phyloP scores from a whole-genome alignment of 78 protist genomes.

The Isochrysis galbana region DNA sequence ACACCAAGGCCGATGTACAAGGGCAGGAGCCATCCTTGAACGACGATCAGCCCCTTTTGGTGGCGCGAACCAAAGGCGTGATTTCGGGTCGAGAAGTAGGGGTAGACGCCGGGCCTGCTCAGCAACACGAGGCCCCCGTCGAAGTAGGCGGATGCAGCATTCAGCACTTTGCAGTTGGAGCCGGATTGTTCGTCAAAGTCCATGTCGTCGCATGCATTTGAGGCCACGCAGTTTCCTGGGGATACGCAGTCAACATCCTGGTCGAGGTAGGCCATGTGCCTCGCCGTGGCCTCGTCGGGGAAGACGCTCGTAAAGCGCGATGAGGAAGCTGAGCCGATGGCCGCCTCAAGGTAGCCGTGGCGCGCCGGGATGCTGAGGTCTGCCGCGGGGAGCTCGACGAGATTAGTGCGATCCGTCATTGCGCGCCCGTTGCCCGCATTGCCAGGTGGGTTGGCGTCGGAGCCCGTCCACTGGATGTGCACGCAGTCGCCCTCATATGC shows the following conservation, averaged over 20 bases:
- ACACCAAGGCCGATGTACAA: neutral
- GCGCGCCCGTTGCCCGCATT: slow-evolving; percentile 51
- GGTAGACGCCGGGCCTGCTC: slow-evolving; percentile 57
- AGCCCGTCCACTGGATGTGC: slow-evolving; percentile 87
- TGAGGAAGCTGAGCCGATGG: neutral
- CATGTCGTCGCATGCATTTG: neutral
- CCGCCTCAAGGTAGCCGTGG: neutral
- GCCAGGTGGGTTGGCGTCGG: slow-evolving; percentile 52
- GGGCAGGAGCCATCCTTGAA: neutral
- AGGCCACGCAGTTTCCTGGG: too few relatives aligned
- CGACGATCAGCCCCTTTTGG: slow-evolving; percentile 74
- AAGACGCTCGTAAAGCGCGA: too few relatives aligned
- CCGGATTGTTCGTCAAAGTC: slow-evolving; percentile 43
- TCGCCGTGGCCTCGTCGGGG: neutral
- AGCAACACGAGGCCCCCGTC: slow-evolving; percentile 62
- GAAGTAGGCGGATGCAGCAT: slow-evolving; percentile 66
- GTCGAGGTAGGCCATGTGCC: neutral
- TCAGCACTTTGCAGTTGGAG: slow-evolving; percentile 69
- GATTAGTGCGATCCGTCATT: slow-evolving; percentile 74
- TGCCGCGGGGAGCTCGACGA: slow-evolving; percentile 54
- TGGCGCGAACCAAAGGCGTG: slow-evolving; percentile 86
- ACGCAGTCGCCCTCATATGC: slow-evolving; percentile 68
- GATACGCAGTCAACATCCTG: neutral
- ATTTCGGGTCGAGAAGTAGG: slow-evolving; percentile 87
- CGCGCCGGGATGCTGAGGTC: neutral